phyloP scores from a whole-genome alignment of 1,284 basidiomycete species.

The Cutaneotrichosporon spelunceum region DNA sequence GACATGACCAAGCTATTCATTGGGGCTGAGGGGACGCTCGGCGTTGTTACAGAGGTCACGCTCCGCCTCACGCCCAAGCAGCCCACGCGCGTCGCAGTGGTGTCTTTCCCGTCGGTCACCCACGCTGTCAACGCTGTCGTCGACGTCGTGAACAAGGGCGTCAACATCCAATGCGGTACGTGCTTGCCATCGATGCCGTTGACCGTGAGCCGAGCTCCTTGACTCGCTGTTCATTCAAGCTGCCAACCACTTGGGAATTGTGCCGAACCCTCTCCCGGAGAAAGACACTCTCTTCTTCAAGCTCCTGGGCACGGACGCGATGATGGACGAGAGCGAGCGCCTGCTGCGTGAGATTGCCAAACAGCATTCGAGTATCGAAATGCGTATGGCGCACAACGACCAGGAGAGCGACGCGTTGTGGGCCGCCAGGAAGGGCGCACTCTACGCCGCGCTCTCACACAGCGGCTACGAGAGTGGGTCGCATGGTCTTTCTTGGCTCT shows the following conservation, averaged over 20 bases:
- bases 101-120: conserved; percentile 54
- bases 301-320: conserved; percentile 60
- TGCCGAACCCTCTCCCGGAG: conserved; percentile 60
- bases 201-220: conserved; percentile 65
- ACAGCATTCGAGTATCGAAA: conserved; percentile 64
- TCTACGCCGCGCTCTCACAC: conserved; percentile 63
- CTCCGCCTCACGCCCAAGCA: conserved; percentile 71
- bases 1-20: conserved; percentile 87
- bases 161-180: conserved; percentile 44
- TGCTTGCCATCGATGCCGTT: not conserved
- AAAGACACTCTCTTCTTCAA: conserved; percentile 79
- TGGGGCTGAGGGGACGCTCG: conserved; percentile 87
- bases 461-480: conserved; percentile 21
- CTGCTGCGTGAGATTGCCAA: conserved; percentile 54
- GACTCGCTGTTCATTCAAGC: conserved; percentile 66
- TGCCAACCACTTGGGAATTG: conserved; percentile 62
- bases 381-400: conserved; percentile 64
- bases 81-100: conserved; percentile 60
- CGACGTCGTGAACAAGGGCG: conserved; percentile 59
- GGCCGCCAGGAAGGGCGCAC: conserved; percentile 76
- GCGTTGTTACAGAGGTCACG: conserved; percentile 86
- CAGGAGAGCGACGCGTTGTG: conserved; percentile 71
- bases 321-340: conserved; percentile 22
- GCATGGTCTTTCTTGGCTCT: too few relatives aligned
- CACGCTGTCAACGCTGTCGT: conserved; percentile 62